These are phyloP conservation scores for Phycomyces nitens DNA, from an alignment of 192 early-diverging fungal species.

Conservation along the genomic window DNA sequence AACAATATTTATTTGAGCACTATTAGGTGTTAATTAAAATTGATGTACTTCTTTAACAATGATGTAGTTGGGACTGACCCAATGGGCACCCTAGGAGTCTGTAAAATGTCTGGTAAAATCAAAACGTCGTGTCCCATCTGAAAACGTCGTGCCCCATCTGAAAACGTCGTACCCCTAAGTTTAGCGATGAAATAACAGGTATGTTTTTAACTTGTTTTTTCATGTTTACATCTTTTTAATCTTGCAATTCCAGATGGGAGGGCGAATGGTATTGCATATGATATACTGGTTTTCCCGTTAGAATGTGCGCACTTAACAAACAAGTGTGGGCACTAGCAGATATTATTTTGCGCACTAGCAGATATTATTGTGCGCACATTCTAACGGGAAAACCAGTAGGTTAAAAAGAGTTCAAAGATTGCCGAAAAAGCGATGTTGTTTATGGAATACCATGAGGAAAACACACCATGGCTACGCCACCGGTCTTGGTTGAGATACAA, in stretches of 20 bases:
- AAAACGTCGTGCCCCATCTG: too few species aligned
- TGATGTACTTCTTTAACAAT: background rate
- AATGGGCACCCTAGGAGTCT: background rate
- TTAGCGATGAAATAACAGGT: too few species aligned
- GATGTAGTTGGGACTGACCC: background rate
- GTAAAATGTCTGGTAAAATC: too few species aligned
- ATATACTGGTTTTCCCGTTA: too few species aligned
- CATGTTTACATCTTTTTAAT: background rate
- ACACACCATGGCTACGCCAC: background rate
- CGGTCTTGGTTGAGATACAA: slow-evolving; percentile 1
- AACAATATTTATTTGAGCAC: background rate
- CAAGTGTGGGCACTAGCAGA: too few species aligned
- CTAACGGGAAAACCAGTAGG: too few species aligned
- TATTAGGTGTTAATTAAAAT: background rate
- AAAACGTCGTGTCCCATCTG: too few species aligned
- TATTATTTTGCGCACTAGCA: too few species aligned
- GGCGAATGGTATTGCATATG: background rate
- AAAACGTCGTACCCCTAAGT: too few species aligned
- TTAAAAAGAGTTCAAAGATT: slow-evolving; percentile 2
- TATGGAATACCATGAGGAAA: background rate
- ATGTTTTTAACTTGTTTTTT: background rate
- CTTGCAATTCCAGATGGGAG: background rate
- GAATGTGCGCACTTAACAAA: too few species aligned
- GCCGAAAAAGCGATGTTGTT: background rate
- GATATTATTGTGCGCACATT: too few species aligned